These are phyloP conservation scores for Mycena epipterygia DNA, from an alignment of 768 basidiomycete species.

Conservation along the genomic window DNA sequence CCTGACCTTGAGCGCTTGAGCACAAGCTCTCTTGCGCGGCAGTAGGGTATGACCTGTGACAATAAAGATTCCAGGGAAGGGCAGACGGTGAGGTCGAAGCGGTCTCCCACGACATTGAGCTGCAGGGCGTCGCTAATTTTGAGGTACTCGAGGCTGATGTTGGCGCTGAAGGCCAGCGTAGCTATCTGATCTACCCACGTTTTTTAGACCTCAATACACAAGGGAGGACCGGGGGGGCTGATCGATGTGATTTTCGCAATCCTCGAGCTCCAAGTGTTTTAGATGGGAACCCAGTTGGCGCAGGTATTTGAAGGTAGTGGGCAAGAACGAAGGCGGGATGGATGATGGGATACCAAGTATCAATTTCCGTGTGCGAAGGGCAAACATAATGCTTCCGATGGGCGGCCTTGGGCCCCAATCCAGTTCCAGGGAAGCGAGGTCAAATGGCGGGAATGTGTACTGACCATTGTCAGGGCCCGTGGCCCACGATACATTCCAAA, in stretches of 20 bases:
- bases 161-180: neutral
- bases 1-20: too few species aligned
- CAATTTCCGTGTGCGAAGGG: neutral
- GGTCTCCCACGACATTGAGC: too few species aligned
- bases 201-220: neutral
- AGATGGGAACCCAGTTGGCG: neutral
- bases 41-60: neutral
- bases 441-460: neutral
- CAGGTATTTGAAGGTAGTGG: neutral
- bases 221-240: neutral
- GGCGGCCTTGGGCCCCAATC: neutral
- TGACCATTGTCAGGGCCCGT: neutral
- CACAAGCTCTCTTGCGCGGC: neutral
- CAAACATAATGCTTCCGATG: neutral
- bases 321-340: neutral
- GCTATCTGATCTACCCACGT: neutral
- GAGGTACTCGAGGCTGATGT: neutral
- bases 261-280: neutral
- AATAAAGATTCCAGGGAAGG: neutral
- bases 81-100: neutral
- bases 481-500: neutral
- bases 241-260: neutral
- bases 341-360: neutral
- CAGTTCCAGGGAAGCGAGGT: neutral
- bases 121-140: neutral